Conservation (phyloP, 441 rosid genomes). For the Melastoma candidum region DNA sequence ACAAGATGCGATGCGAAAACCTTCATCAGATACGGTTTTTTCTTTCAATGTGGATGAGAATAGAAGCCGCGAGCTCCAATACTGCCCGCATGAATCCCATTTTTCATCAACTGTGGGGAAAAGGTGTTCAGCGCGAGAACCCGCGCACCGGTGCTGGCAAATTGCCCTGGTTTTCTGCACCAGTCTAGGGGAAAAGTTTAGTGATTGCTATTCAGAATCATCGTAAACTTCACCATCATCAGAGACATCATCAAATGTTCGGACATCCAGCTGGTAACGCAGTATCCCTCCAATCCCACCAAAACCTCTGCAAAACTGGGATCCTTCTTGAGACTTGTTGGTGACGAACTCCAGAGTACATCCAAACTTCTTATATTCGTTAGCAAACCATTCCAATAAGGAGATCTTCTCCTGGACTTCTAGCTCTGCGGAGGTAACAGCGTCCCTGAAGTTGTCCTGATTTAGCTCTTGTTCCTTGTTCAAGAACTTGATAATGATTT, state of each 20-base stretch:
- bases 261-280: slow-evolving; percentile 74
- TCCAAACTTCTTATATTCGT: slow-evolving; percentile 66
- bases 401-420: slow-evolving; percentile 59
- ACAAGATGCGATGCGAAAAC: background rate
- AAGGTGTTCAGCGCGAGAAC: slow-evolving; percentile 10
- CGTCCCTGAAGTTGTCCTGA: slow-evolving; percentile 48
- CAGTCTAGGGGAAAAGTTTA: slow-evolving; percentile 34
- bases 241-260: slow-evolving; percentile 54
- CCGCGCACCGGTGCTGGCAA: slow-evolving; percentile 41
- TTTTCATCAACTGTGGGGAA: background rate
- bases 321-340: slow-evolving; percentile 80
- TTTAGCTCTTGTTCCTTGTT: slow-evolving; percentile 64
- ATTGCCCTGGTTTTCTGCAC: slow-evolving; percentile 44
- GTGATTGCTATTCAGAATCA: slow-evolving; percentile 81
- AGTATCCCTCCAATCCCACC: slow-evolving; percentile 90
- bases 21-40: too few relatives aligned
- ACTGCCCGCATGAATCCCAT: background rate
- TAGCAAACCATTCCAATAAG: slow-evolving; percentile 86
- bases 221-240: slow-evolving; percentile 46
- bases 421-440: slow-evolving; percentile 36
- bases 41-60: background rate
- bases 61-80: background rate
- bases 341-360: slow-evolving; percentile 78
- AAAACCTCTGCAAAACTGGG: slow-evolving; percentile 83
- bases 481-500: slow-evolving; percentile 46